Conservation (phyloP, 2,329 filamentous ascomycete species). For the Shiraia bambusicola region DNA sequence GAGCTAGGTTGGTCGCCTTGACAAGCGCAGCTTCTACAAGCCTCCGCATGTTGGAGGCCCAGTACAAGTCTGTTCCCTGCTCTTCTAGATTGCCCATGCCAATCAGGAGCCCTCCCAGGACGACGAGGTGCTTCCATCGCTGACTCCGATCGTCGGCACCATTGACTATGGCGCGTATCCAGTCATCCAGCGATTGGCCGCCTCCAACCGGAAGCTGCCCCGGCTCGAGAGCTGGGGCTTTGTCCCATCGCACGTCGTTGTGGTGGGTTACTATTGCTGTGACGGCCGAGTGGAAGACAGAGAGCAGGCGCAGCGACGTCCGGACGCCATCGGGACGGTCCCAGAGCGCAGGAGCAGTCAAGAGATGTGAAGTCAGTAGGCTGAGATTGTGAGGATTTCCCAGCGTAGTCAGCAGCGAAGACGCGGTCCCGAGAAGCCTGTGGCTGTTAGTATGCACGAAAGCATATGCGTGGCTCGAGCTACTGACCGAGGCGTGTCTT, state of each 20-base stretch:
- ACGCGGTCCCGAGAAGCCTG: conserved; percentile 63
- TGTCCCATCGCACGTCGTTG: conserved; percentile 34
- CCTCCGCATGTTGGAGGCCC: conserved; percentile 62
- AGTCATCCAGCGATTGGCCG: conserved; percentile 56
- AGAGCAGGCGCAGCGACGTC: conserved; percentile 66
- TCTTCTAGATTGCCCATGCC: conserved; percentile 60
- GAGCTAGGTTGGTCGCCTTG: conserved; percentile 72
- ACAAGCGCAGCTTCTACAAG: conserved; percentile 74
- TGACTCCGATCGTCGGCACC: conserved; percentile 63
- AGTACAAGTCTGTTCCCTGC: conserved; percentile 58
- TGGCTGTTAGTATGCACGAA: conserved; percentile 18
- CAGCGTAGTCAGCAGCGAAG: conserved; percentile 67
- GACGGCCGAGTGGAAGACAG: conserved; percentile 70
- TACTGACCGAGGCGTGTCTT: conserved; percentile 60
- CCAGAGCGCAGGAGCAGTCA: conserved; percentile 73
- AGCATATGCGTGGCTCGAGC: conserved; percentile 13
- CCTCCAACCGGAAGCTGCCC: conserved; percentile 43
- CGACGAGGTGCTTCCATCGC: conserved; percentile 81
- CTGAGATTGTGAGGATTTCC: conserved; percentile 75
- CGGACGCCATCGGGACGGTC: conserved; percentile 60
- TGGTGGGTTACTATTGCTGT: conserved; percentile 56
- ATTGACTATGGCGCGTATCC: conserved; percentile 60
- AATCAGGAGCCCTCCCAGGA: conserved; percentile 75
- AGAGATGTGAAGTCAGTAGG: conserved; percentile 70
- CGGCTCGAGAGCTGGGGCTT: conserved; percentile 28